Percentiles rank a stretch among this genome's conserved stretches.
phyloP scores from a whole-genome alignment of 192 early-diverging fungal genomes.

The Allomyces macrogynus region DNA sequence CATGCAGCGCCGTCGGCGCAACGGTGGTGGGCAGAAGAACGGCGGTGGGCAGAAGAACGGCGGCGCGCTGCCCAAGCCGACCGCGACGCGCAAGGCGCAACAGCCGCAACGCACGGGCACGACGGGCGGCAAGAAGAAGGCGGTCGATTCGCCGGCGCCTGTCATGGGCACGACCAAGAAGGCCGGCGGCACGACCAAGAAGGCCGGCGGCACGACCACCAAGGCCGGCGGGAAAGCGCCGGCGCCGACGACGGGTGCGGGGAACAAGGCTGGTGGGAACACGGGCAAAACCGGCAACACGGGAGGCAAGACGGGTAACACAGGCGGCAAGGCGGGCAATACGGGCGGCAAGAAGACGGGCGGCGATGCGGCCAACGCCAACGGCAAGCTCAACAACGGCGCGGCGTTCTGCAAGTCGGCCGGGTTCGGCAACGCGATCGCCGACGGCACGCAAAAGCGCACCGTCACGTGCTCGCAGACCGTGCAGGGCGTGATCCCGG shows the following conservation, averaged over 20 bases:
- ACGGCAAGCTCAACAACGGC: neutral
- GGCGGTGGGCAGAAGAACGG: too few species aligned
- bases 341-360: neutral
- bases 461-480: neutral
- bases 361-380: neutral
- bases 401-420: neutral
- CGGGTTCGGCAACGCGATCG: neutral
- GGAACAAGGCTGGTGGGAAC: neutral
- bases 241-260: neutral
- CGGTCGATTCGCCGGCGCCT: neutral
- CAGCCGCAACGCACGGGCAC: too few species aligned
- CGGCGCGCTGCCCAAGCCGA: too few species aligned
- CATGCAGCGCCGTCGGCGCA: too few species aligned
- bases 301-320: neutral
- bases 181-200: neutral
- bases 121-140: neutral
- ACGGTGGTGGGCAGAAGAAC: too few species aligned
- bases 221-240: neutral
- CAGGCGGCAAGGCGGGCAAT: neutral
- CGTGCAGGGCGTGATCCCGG: neutral
- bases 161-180: too few species aligned
- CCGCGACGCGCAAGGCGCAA: too few species aligned
- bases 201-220: neutral
- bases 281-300: too few species aligned
- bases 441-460: neutral